Base-by-base conservation (phyloP, 768 basidiomycete species). In the Lactarius hengduanensis region DNA sequence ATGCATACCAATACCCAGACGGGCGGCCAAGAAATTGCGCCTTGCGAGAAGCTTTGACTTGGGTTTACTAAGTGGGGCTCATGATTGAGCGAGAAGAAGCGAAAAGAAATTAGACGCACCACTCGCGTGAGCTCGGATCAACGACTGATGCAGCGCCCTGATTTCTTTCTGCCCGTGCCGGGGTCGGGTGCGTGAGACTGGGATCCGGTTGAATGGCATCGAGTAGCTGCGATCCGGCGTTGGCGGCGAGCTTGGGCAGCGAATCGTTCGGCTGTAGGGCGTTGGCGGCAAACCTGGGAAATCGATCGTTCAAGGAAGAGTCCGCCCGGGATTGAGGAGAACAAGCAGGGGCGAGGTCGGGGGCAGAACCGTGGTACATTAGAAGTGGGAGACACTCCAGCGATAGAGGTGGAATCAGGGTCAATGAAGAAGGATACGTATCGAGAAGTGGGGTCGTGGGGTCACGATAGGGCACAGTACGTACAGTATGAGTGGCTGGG, bases 1-100 rank as follows among this genome's bases (percentile, higher is more conserved):
- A 63, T 63, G 43, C 57, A 53, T 64, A 15, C 62, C 62, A 50
- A 56, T 55, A 18, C 62, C 45, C 11, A 59, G 30, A 13, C 50
- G 45, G n/a, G 28, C n/a, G 8, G 40, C 18, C 13, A 67, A 28
- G 45, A 57, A 53, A 8, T 56, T 36, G 10, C 28, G 43, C 13
- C 15, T 53, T 22, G 43, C 50, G 10, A 59, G 57, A 15, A 43
- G 22, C 11, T 63, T 54, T 13, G 50, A 11, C 13, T 62, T 56
- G 30, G 57, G 40, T 40, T 61, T 50, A 62, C 45, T 59, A 10
- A 41, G 40, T 53, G 50, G 50, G 6, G 50, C 41, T 15, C 4
- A 36, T 18, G 41, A 18, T 22, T 45, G 45, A n/a, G 11, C 11
- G 36, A 36, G 36, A 36, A 36, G 36, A 38, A 38, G 20, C 38